A percentile compares a stretch with the other conserved stretches of the same genome.
Conservation (phyloP, 169 alveolate species). For the Cyclospora cayetanensis region DNA sequence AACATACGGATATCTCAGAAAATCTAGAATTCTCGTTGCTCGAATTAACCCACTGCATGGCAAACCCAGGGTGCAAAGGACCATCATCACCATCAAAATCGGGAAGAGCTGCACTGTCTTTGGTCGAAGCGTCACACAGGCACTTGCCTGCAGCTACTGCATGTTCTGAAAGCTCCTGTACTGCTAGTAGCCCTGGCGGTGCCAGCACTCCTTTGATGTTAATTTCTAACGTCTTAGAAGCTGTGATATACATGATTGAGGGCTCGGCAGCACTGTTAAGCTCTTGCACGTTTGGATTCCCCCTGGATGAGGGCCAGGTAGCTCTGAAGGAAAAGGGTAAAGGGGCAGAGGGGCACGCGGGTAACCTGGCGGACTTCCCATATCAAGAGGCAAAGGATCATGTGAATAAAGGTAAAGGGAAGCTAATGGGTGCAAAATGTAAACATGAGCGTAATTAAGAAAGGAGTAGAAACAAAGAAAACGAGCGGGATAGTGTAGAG, state of each 20-base stretch:
- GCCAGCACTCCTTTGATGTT: neutral
- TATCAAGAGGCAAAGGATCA: neutral
- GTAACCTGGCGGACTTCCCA: neutral
- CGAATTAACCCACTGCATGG: too few species aligned
- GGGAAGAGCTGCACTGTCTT: too few species aligned
- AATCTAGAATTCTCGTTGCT: too few species aligned
- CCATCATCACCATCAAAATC: too few species aligned
- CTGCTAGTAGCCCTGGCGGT: neutral
- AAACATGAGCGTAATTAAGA: too few species aligned
- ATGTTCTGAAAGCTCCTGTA: neutral
- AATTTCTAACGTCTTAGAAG: neutral
- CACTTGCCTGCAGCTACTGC: too few species aligned
- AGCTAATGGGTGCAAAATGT: too few species aligned
- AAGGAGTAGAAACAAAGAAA: too few species aligned
- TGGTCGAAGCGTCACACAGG: neutral
- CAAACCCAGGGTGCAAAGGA: too few species aligned
- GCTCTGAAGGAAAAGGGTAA: neutral
- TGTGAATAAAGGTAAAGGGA: too few species aligned
- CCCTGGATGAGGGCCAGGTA: neutral
- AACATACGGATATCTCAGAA: too few species aligned
- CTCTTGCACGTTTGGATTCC: neutral
- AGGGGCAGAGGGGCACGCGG: neutral
- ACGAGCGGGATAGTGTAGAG: too few species aligned
- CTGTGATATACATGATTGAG: neutral
- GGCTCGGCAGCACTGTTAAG: slow-evolving; percentile 5